phyloP scores from a whole-genome alignment of 2,329 filamentous ascomycete genomes.

The Penicillium sp. region DNA sequence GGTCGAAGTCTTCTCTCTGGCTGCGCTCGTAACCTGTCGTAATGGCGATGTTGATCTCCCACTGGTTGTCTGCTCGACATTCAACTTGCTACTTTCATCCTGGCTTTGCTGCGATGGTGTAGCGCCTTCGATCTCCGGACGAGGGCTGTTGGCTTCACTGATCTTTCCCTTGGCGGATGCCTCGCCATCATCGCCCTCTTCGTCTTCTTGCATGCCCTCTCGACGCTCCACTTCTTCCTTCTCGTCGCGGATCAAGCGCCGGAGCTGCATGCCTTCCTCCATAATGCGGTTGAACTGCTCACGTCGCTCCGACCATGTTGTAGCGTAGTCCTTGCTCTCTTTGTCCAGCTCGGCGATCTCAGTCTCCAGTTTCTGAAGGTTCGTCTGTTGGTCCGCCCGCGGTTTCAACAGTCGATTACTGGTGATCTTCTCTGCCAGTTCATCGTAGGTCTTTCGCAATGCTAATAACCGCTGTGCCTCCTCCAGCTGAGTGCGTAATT shows the following conservation, averaged over 20 bases:
- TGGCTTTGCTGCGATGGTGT: constrained; percentile 33
- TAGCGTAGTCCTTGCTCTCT: constrained; percentile 74
- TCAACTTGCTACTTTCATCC: constrained; percentile 30
- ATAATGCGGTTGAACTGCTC: constrained; percentile 86
- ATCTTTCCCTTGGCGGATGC: constrained; percentile 45
- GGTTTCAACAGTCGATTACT: constrained; percentile 71
- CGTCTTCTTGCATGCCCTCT: constrained; percentile 66
- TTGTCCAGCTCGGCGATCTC: constrained; percentile 83
- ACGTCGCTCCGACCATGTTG: constrained; percentile 75
- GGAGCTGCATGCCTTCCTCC: constrained; percentile 80
- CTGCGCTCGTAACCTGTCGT: constrained; percentile 31
- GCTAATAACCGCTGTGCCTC: constrained; percentile 68
- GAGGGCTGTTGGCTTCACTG: constrained; percentile 47
- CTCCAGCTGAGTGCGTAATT: constrained; percentile 68
- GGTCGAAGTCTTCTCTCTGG: constrained; percentile 35
- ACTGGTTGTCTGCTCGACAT: constrained; percentile 30
- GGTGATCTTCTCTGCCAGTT: constrained; percentile 79
- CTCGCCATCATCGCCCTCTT: constrained; percentile 54
- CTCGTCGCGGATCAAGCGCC: constrained; percentile 83
- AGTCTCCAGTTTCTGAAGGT: constrained; percentile 73
- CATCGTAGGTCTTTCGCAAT: constrained; percentile 79
- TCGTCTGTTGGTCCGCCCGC: constrained; percentile 73
- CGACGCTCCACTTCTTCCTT: constrained; percentile 88
- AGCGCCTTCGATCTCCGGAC: constrained; percentile 44
- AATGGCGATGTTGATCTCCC: constrained; percentile 35